Base-by-base conservation (phyloP, 2,329 filamentous ascomycete genomes). In the Xylariaceae sp. region DNA sequence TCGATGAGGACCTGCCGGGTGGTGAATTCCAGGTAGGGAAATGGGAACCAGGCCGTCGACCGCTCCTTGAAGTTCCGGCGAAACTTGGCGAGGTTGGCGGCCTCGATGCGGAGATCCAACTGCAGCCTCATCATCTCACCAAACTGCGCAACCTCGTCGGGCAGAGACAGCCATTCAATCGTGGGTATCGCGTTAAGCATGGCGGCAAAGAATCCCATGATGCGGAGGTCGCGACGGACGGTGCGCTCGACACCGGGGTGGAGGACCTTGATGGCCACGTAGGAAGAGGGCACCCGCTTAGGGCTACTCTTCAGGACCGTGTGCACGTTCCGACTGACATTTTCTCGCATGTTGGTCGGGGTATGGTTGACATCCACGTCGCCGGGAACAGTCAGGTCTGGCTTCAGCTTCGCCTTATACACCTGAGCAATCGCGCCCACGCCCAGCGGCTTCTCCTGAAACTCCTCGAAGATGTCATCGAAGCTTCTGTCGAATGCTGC, bases 71-170 rank as follows among this genome's bases (percentile, higher is more conserved):
- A 98, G 55, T 95, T 86, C 49, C 82, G 80, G 33, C 92, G 80
- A 67, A 98, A 96, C 11, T 81, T 77, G 15, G 80, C 79, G 3
- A 98, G 67, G 50, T 98, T 98, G 23, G 89, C 83, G 2, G 88
- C 83, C 59, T 98, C 92, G 40, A 96, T 96, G 33, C 92, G 82
- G 22, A 98, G 70, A 59, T 98, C 92, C 3, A 98, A 70, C 56
- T 98, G 92, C n/a, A 96, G 67, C 50, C 82, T 82, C 92, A 98
- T 98, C 92, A 98, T 98, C 55, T 93, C 84, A 16, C 89, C 90
- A 53, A 98, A 98, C 52, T 96, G 88, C 11, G 71, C 63, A 3
- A 96, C 92, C 57, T 98, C 92, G 47, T 95, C 90, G 0, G 92
- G 92, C 7, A 98, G 76, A 0, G 90, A 95, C 5, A 98, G 70